Percentiles rank a stretch among this genome's conserved stretches.
phyloP scores from a whole-genome alignment of 2,329 filamentous ascomycete genomes.

The Chaetomiaceae sp. region DNA sequence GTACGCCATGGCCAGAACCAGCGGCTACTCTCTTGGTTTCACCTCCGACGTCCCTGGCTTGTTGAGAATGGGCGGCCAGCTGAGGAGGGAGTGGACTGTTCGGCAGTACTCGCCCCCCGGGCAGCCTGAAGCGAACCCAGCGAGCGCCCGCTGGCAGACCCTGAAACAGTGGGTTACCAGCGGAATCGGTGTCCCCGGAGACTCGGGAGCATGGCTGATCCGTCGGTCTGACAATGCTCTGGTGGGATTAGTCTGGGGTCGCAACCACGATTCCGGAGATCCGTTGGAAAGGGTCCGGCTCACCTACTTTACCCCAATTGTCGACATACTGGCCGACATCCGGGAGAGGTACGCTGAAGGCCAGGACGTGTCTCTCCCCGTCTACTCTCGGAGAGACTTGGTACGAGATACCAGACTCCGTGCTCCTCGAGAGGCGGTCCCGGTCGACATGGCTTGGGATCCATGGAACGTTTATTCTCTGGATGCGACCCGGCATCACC shows the following conservation, averaged over 20 bases:
- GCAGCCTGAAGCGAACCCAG: background rate
- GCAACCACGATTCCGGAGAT: slow-evolving; percentile 17
- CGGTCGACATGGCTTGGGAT: slow-evolving; percentile 5
- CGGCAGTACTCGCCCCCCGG: slow-evolving; percentile 10
- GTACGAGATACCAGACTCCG: background rate
- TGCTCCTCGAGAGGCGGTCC: background rate
- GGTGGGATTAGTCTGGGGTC: slow-evolving; percentile 19
- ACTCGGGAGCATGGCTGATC: slow-evolving; percentile 25
- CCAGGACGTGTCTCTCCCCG: slow-evolving; percentile 8
- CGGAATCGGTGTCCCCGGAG: slow-evolving; percentile 20
- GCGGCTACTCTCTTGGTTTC: slow-evolving; percentile 22
- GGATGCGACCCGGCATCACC: background rate
- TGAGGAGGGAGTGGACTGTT: slow-evolving; percentile 20
- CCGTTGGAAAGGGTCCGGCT: slow-evolving; percentile 11
- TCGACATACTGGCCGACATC: slow-evolving; percentile 19
- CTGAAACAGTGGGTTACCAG: slow-evolving; percentile 13
- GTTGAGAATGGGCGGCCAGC: slow-evolving; percentile 6
- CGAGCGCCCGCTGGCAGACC: slow-evolving; percentile 6
- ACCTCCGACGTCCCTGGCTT: slow-evolving; percentile 21
- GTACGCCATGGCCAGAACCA: slow-evolving; percentile 18
- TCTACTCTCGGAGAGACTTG: background rate
- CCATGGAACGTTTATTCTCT: slow-evolving; percentile 7
- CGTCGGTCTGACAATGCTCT: slow-evolving; percentile 15
- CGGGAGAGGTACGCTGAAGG: background rate
- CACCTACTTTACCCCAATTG: slow-evolving; percentile 21